Evolutionary conservation across 768 basidiomycete species (phyloP).

Genomic region (Pulveroboletus ravenelii): DNA sequence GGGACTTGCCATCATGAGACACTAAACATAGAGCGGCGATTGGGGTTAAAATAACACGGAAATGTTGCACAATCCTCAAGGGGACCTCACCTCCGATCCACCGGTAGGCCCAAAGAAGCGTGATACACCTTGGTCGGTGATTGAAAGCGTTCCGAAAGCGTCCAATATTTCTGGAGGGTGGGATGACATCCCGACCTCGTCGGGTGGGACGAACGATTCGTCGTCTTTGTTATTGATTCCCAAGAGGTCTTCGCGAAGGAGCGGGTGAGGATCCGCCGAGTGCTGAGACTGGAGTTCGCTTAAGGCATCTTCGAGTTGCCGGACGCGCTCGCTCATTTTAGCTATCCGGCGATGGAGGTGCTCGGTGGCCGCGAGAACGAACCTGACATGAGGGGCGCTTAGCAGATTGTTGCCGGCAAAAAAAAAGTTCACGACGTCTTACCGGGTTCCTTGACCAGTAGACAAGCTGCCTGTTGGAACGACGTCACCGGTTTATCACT

Average conservation of each 20-base stretch:
- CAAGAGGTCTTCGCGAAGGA: slow-evolving; percentile 53
- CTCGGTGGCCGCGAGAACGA: slow-evolving; percentile 62
- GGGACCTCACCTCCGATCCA: slow-evolving; percentile 54
- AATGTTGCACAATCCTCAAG: slow-evolving; percentile 4
- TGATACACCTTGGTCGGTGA: slow-evolving; percentile 56
- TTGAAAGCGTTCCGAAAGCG: slow-evolving; percentile 56
- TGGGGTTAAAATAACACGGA: slow-evolving; percentile 9
- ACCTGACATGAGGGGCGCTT: slow-evolving; percentile 28
- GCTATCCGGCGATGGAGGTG: slow-evolving; percentile 57
- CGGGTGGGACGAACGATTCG: slow-evolving; percentile 20
- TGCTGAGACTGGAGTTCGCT: slow-evolving; percentile 44
- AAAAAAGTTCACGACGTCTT: slow-evolving; percentile 8
- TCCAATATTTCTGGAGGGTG: slow-evolving; percentile 45
- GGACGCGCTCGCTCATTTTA: slow-evolving; percentile 49
- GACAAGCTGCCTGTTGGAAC: slow-evolving; percentile 55
- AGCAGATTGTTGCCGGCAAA: slow-evolving; percentile 1
- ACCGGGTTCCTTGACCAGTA: slow-evolving; percentile 77
- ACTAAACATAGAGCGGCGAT: slow-evolving; percentile 19
- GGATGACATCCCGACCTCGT: slow-evolving; percentile 14
- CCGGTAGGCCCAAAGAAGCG: slow-evolving; percentile 65
- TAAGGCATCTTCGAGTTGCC: slow-evolving; percentile 59
- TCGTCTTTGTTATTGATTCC: slow-evolving; percentile 29
- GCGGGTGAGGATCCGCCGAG: slow-evolving; percentile 53
- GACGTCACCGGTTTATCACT: neutral
- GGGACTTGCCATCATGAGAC: slow-evolving; percentile 31